phyloP scores from a whole-genome alignment of 768 basidiomycete genomes.

The Hygrophorus pudorinus region DNA sequence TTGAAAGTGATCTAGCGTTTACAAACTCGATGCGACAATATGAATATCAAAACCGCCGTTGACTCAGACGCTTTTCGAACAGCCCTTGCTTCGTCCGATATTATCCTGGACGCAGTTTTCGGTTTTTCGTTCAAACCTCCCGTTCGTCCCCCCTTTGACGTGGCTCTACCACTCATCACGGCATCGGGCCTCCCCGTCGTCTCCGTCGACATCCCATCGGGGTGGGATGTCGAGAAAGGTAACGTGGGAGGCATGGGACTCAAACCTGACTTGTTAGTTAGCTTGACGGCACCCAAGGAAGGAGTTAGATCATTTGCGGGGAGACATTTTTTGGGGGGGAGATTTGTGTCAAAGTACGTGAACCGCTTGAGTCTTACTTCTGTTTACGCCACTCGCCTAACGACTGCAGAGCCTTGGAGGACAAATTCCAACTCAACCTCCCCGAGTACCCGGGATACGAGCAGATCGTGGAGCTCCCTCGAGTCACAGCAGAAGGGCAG shows the following conservation, averaged over 20 bases:
- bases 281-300: conserved; percentile 89
- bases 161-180: conserved; percentile 56
- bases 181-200: conserved; percentile 70
- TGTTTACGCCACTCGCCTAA: conserved; percentile 1
- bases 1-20: conserved; percentile 59
- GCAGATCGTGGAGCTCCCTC: conserved; percentile 77
- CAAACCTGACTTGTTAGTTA: conserved; percentile 72
- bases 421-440: conserved; percentile 70
- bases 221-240: conserved; percentile 90
- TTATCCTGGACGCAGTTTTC: conserved; percentile 93
- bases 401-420: conserved; percentile 47
- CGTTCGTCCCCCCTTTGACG: conserved; percentile 79
- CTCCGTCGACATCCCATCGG: conserved; percentile 92
- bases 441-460: conserved; percentile 70
- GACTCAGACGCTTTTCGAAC: conserved; percentile 35
- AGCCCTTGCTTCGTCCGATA: conserved; percentile 54
- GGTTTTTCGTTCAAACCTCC: conserved; percentile 96
- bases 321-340: conserved; percentile 85
- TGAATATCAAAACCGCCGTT: conserved; percentile 68
- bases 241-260: conserved; percentile 46
- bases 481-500: background rate
- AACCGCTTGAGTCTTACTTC: background rate
- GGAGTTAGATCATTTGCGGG: conserved; percentile 74
- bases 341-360: conserved; percentile 82
- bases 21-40: conserved; percentile 79